These are phyloP conservation scores for Candida dubliniensis DNA, from an alignment of 1,139 yeast genomes.

Conservation along the genomic window DNA sequence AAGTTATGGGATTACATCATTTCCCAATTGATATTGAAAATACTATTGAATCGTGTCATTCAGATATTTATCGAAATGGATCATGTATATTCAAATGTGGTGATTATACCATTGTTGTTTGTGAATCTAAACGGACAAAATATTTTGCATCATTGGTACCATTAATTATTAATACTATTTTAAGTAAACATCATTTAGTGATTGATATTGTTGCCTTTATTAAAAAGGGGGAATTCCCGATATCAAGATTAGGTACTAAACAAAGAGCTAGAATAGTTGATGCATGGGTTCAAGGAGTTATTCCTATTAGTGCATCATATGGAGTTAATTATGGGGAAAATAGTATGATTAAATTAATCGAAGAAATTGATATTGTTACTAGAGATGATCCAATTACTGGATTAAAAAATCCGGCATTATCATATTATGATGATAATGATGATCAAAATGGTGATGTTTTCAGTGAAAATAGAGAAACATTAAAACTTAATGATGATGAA, in stretches of 20 bases:
- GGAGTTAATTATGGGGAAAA: conserved; percentile 69
- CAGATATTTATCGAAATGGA: conserved; percentile 57
- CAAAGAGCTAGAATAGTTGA: conserved; percentile 73
- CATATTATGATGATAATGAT: conserved; percentile 38
- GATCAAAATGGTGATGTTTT: conserved; percentile 33
- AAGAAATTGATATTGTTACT: conserved; percentile 48
- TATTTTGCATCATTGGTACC: conserved; percentile 78
- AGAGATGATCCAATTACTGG: conserved; percentile 45
- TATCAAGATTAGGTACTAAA: conserved; percentile 69
- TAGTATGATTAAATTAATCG: conserved; percentile 54
- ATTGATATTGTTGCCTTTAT: conserved; percentile 85
- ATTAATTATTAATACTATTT: conserved; percentile 71
- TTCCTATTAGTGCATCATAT: conserved; percentile 44
- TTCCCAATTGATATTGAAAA: conserved; percentile 84
- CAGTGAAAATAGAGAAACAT: conserved; percentile 30
- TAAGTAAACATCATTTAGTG: conserved; percentile 82
- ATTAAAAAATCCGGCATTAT: conserved; percentile 44
- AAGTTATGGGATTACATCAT: conserved; percentile 86
- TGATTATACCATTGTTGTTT: conserved; percentile 75
- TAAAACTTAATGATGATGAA: conserved; percentile 24
- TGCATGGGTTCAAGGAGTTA: conserved; percentile 52
- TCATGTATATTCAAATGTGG: conserved; percentile 81
- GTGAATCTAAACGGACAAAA: conserved; percentile 58
- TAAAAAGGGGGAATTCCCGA: conserved; percentile 61
- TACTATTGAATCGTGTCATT: conserved; percentile 68